Evolutionary conservation across 306 rosid genomes (phyloP).

Genomic region (Cucumis hystrix): DNA sequence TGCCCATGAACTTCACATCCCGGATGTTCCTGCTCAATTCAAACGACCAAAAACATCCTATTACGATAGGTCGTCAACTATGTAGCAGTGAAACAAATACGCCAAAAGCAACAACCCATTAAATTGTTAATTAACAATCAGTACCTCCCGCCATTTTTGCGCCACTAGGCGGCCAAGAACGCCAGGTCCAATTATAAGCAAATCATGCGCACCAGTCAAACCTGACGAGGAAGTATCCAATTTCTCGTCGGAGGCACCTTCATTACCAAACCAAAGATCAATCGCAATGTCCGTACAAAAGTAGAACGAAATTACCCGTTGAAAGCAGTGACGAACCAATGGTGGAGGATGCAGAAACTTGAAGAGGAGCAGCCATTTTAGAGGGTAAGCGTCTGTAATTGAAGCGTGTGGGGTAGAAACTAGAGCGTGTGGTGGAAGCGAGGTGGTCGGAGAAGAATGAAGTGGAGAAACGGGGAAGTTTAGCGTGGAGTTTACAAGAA

Average conservation of each 20-base stretch:
- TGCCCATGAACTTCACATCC: slow-evolving; percentile 71
- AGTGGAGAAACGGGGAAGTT: slow-evolving; percentile 10
- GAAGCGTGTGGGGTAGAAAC: background rate
- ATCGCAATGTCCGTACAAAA: background rate
- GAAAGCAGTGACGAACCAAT: slow-evolving; percentile 10
- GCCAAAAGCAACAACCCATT: background rate
- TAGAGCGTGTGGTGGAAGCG: slow-evolving; percentile 2
- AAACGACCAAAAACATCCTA: slow-evolving; percentile 1
- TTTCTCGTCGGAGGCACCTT: slow-evolving; percentile 31
- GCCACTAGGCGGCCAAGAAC: slow-evolving; percentile 91
- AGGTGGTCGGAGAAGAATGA: background rate
- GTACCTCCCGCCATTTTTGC: slow-evolving; percentile 71
- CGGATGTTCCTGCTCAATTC: slow-evolving; percentile 43
- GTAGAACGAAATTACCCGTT: background rate
- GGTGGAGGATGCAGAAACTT: slow-evolving; percentile 23
- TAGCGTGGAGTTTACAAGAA: slow-evolving; percentile 13
- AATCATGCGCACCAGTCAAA: slow-evolving; percentile 37
- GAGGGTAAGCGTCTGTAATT: slow-evolving; percentile 10
- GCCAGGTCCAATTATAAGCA: slow-evolving; percentile 86
- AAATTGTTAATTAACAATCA: background rate
- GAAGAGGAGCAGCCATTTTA: slow-evolving; percentile 48
- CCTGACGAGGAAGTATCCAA: slow-evolving; percentile 25
- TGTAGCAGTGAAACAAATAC: background rate
- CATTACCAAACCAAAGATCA: slow-evolving; percentile 6
- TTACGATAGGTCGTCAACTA: background rate